phyloP scores from a whole-genome alignment of 345 rosid species.

The Ceriops tagal region DNA sequence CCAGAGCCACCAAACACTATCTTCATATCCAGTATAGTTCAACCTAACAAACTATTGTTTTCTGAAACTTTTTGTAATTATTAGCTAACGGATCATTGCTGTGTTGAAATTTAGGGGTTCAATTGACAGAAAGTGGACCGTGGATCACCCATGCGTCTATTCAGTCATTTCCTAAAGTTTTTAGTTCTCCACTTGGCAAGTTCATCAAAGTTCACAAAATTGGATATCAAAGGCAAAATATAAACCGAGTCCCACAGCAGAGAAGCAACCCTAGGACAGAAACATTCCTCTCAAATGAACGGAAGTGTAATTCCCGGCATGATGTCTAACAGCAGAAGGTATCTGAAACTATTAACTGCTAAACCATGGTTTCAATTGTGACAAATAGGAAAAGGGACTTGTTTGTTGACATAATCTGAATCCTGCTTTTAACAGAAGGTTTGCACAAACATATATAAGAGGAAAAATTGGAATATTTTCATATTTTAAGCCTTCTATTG shows the following conservation, averaged over 20 bases:
- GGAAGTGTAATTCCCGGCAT: too few relatives aligned
- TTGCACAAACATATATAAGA: neutral
- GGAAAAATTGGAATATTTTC: neutral
- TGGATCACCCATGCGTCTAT: neutral
- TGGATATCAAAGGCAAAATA: neutral
- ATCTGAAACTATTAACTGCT: too few relatives aligned
- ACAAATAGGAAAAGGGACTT: too few relatives aligned
- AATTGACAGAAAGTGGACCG: constrained; percentile 1
- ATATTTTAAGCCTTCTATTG: neutral
- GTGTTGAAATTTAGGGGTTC: constrained; percentile 1
- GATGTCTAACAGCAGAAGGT: too few relatives aligned
- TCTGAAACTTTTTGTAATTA: too few relatives aligned
- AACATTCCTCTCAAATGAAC: neutral
- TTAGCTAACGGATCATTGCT: neutral
- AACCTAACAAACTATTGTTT: too few relatives aligned
- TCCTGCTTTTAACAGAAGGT: too few relatives aligned
- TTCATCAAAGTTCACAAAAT: neutral
- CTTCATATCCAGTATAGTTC: too few relatives aligned
- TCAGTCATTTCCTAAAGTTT: neutral
- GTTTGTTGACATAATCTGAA: too few relatives aligned
- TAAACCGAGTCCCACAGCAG: neutral
- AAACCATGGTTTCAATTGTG: too few relatives aligned
- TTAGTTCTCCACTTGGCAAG: neutral
- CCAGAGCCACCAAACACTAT: too few relatives aligned
- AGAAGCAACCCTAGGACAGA: neutral